Percentiles rank a stretch among this genome's conserved stretches.
Evolutionary conservation across 2,329 filamentous ascomycete genomes (phyloP).

Genomic region (Penicillium brasilianum): DNA sequence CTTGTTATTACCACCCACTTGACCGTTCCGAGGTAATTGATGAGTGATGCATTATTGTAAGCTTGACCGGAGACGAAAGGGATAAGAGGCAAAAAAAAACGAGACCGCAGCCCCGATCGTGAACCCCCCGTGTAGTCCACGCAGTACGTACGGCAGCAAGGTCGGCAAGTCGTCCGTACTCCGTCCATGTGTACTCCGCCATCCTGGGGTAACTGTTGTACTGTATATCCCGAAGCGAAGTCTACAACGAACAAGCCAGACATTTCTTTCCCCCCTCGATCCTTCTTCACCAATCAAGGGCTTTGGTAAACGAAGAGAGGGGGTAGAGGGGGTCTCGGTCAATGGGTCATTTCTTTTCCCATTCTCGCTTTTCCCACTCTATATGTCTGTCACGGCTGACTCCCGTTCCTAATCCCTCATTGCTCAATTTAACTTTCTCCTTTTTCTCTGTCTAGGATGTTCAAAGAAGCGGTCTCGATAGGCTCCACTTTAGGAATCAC

Average conservation of each 20-base stretch:
- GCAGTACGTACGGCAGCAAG: neutral
- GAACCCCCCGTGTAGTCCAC: slow-evolving; percentile 1
- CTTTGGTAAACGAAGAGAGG: neutral
- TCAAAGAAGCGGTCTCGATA: neutral
- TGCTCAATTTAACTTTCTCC: neutral
- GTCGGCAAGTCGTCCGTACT: too few relatives aligned
- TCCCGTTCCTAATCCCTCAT: neutral
- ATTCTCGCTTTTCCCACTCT: neutral
- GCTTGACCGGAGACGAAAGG: slow-evolving; percentile 8
- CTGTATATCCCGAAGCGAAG: slow-evolving; percentile 12
- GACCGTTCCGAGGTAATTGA: too few relatives aligned
- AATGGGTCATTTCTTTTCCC: neutral
- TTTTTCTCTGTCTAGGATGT: neutral
- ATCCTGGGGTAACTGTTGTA: neutral
- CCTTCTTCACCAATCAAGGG: neutral
- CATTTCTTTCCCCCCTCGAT: neutral
- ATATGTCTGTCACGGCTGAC: neutral
- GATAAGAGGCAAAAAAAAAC: neutral
- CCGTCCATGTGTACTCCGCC: too few relatives aligned
- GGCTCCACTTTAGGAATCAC: neutral
- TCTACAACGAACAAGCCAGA: neutral
- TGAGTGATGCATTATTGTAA: neutral
- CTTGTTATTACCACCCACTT: neutral
- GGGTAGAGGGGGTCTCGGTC: neutral
- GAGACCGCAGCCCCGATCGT: slow-evolving; percentile 14